Conservation (phyloP, 768 basidiomycete species). For the Lentinula lateritia region DNA sequence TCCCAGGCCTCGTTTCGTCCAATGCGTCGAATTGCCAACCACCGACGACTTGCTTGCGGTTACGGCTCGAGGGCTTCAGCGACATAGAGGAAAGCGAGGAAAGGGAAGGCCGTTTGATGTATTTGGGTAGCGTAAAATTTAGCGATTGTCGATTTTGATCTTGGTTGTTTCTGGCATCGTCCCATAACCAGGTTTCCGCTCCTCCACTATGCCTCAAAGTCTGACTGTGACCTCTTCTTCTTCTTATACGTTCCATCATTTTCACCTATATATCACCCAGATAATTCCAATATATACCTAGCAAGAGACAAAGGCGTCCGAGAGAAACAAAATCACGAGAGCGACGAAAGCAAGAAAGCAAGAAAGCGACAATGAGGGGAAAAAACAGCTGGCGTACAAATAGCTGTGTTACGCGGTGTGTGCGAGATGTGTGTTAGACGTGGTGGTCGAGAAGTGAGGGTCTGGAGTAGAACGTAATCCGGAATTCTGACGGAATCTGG, state of each 20-base stretch:
- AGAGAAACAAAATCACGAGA: background rate
- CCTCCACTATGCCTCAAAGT: background rate
- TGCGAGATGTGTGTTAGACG: background rate
- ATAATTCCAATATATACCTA: background rate
- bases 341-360: background rate
- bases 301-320: background rate
- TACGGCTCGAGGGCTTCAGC: background rate
- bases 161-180: background rate
- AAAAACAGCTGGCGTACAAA: background rate
- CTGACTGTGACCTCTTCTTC: background rate
- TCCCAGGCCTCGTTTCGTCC: slow-evolving; percentile 4
- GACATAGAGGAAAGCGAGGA: background rate
- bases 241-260: background rate
- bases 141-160: background rate
- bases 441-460: background rate
- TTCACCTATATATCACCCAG: background rate
- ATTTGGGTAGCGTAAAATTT: background rate
- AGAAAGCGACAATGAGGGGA: background rate
- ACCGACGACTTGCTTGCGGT: background rate
- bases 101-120: background rate
- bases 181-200: background rate
- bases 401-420: background rate
- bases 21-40: slow-evolving; percentile 3
- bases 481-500: background rate
- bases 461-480: background rate